Evolutionary conservation across 2,329 filamentous ascomycete genomes (phyloP), one percentile per base, ranked within the genome.

Genomic region (Rutstroemia sp.): DNA sequence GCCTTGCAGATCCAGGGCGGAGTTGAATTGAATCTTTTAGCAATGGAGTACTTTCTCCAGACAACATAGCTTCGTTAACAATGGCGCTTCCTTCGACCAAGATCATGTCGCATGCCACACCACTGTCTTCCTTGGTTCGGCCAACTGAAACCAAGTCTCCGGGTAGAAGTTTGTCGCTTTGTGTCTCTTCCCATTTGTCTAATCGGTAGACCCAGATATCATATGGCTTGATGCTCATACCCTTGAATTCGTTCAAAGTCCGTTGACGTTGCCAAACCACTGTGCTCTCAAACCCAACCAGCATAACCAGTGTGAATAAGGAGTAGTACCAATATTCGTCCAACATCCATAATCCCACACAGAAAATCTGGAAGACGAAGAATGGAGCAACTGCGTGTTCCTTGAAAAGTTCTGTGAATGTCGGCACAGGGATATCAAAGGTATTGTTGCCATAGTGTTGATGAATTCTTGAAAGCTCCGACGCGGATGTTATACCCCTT

Each of bases 311-410:
- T 0, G 95, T 99, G 73, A 99, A 99, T 19, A 99, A 82, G 60
- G 94, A 97, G 76, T 99, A 99, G 78, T 99, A 99, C 94, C 95
- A 99, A 75, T 97, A 99, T 74, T 99, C 95, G 69, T 99, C 94
- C 69, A 99, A 77, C 85, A 97, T 89, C 94, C 94, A 99, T 59
- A 99, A 77, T 16, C 94, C 95, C 57, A 99, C 94, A 67, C 95
- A 99, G 77, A 99, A 99, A 60, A 99, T 80, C 78, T 99, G 94
- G 76, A 99, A 99, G 61, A 99, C 92, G 74, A 99, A 99, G 78
- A 99, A 99, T 5, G 94, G 94, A 21, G 95, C 95, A 21, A 99
- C 95, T 23, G 95, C 92, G 72, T 99, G 95, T 73, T 99, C 94
- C 73, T 95, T 89, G 81, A 96, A 99, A 50, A 99, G 82, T 75